Percentiles rank a stretch among this genome's conserved stretches.
phyloP scores from a whole-genome alignment of 2,329 filamentous ascomycete species.

The Aureobasidium sp. region DNA sequence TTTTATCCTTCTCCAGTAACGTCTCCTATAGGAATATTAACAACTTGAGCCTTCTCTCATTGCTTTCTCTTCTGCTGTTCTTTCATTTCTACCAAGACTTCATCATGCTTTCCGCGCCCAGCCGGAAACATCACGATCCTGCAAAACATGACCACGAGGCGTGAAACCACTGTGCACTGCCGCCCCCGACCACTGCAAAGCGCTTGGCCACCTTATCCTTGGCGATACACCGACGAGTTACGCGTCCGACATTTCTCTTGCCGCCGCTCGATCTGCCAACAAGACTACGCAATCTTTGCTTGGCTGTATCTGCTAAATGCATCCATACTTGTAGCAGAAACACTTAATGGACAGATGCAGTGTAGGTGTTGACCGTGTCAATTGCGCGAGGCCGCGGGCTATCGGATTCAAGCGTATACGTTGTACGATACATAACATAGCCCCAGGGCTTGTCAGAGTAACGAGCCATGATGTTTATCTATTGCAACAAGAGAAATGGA shows the following conservation, averaged over 20 bases:
- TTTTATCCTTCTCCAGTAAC: background rate
- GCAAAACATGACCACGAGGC: background rate
- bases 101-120: background rate
- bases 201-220: background rate
- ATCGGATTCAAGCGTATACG: too few species aligned
- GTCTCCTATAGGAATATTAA: background rate
- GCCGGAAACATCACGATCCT: background rate
- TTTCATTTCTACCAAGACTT: background rate
- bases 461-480: too few species aligned
- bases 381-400: too few species aligned
- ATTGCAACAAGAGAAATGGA: too few species aligned
- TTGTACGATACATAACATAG: too few species aligned
- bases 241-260: background rate
- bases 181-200: background rate
- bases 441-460: too few species aligned
- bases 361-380: background rate
- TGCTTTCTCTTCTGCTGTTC: background rate
- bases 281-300: constrained; percentile 11
- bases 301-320: background rate
- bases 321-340: too few species aligned
- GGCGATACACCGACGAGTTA: constrained; percentile 2
- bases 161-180: background rate
- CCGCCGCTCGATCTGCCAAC: background rate
- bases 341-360: background rate
- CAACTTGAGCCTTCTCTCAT: background rate